Evolutionary conservation across 2,329 filamentous ascomycete genomes (phyloP), one percentile per base, ranked within the genome.

Genomic region (Colletotrichum sp.): DNA sequence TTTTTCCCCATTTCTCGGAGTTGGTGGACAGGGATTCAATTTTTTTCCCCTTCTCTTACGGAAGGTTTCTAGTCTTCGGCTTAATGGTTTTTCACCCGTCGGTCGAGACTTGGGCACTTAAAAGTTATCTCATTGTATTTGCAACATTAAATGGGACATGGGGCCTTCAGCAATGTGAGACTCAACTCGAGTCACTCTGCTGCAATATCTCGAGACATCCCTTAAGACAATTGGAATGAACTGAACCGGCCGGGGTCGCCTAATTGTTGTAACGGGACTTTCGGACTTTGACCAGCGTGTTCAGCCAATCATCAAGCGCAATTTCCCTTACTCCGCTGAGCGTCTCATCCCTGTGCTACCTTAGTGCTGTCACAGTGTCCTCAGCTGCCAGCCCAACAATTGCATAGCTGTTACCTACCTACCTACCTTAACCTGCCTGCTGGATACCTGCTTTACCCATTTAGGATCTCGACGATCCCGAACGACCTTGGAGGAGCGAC

Each of bases 281-380:
- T 34, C 71, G 27, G 34, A 58, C 43, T 62, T 36, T 25, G 62
- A 27, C 43, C 10, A 55, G 52, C 13, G 9, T 43, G 27, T 48
- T 52, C 22, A 32, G n/a, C 74, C 74, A 76, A 76, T 76, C 70
- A 74, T 25, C 32, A 25, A 43, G 32, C 25, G 28, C 64, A 32
- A 69, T 65, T 34, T 43, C 30, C 36, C 39, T 60, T 65, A n/a
- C 28, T 43, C 64, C 48, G 28, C 62, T 43, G 28, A 65, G 70
- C 58, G 48, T 52, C 32, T 52, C 32, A 60, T 67, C 70, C 74
- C 70, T 74, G 74, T 74, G 58, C 73, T 52, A 22, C 22, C 22
- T 22, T 22, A 22, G 43, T 61, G 70, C 70, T 60, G 74, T 65
- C 70, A 74, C 70, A 76, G 64, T 74, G 74, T 73, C 64, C 74